Conservation (phyloP, 2,329 filamentous ascomycete genomes). For the Colletotrichum tofieldiae region DNA sequence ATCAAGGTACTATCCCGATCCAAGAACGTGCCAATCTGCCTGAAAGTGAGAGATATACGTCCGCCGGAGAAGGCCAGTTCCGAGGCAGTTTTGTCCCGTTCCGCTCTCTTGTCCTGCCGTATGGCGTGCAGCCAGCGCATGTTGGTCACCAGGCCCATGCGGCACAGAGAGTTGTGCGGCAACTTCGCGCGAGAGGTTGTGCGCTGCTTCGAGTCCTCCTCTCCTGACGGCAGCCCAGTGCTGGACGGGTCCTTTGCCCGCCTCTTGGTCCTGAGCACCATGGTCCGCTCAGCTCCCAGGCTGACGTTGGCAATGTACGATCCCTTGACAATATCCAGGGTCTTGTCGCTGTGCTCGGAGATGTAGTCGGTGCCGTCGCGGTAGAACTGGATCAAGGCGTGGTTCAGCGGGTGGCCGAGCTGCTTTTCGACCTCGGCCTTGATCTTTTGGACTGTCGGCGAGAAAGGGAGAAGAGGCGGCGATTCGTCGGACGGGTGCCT, state of each 20-base stretch:
- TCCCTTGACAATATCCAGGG: slow-evolving; percentile 85
- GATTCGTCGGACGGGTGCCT: slow-evolving; percentile 94
- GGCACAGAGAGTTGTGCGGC: slow-evolving; percentile 90
- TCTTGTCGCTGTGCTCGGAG: slow-evolving; percentile 97
- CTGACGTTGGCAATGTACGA: slow-evolving; percentile 95
- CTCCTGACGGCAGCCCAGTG: slow-evolving; percentile 40
- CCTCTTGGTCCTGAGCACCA: slow-evolving; percentile 90
- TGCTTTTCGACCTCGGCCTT: slow-evolving; percentile 78
- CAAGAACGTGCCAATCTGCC: slow-evolving; percentile 89
- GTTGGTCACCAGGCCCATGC: slow-evolving; percentile 87
- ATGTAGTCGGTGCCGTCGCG: slow-evolving; percentile 93
- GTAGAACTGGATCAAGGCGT: slow-evolving; percentile 94
- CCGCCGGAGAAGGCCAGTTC: slow-evolving; percentile 83
- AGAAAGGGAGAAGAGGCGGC: slow-evolving; percentile 83
- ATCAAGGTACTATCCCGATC: slow-evolving; percentile 76
- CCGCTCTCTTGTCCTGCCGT: slow-evolving; percentile 83
- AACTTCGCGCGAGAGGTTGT: slow-evolving; percentile 79
- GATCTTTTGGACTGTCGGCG: slow-evolving; percentile 79
- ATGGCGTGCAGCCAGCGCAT: slow-evolving; percentile 94
- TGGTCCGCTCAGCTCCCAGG: slow-evolving; percentile 90
- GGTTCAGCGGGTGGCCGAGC: slow-evolving; percentile 88
- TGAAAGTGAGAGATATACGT: slow-evolving; percentile 93
- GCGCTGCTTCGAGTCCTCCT: slow-evolving; percentile 57
- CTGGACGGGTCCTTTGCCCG: slow-evolving; percentile 58
- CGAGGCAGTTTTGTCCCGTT: slow-evolving; percentile 75